Percentiles rank a stretch among this genome's conserved stretches.
Conservation (phyloP, 2,329 filamentous ascomycete genomes). For the Penicillium sp. region DNA sequence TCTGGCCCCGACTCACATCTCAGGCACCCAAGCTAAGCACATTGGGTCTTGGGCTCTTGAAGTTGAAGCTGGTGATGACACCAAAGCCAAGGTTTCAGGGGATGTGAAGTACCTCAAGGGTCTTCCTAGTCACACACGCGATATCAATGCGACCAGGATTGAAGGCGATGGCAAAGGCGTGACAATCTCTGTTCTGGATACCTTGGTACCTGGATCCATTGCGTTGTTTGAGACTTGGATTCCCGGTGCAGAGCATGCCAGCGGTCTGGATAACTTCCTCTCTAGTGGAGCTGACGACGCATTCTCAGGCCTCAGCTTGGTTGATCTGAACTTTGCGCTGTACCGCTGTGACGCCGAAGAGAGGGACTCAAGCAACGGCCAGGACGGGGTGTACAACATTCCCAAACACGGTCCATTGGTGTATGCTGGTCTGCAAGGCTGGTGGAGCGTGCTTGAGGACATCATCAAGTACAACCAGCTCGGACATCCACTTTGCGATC, state of each 20-base stretch:
- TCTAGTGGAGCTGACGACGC: slow-evolving; percentile 78
- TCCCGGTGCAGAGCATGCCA: slow-evolving; percentile 78
- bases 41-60: slow-evolving; percentile 92
- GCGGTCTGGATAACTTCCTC: slow-evolving; percentile 82
- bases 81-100: slow-evolving; percentile 63
- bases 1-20: slow-evolving; percentile 76
- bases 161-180: slow-evolving; percentile 74
- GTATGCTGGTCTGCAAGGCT: slow-evolving; percentile 96
- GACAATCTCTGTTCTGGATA: slow-evolving; percentile 75
- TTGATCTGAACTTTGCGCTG: slow-evolving; percentile 87
- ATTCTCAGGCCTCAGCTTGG: slow-evolving; percentile 71
- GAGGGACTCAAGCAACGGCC: slow-evolving; percentile 73
- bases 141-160: slow-evolving; percentile 72
- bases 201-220: slow-evolving; percentile 91
- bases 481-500: slow-evolving; percentile 89
- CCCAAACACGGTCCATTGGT: slow-evolving; percentile 82
- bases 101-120: slow-evolving; percentile 76
- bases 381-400: slow-evolving; percentile 86
- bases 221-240: slow-evolving; percentile 97
- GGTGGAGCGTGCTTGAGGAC: slow-evolving; percentile 88
- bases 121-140: slow-evolving; percentile 78
- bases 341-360: slow-evolving; percentile 93
- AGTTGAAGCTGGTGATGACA: slow-evolving; percentile 74
- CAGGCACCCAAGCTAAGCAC: slow-evolving; percentile 80
- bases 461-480: slow-evolving; percentile 88